Base-by-base conservation (phyloP, 352 stramenopile species). In the Phytophthora cryptogea region DNA sequence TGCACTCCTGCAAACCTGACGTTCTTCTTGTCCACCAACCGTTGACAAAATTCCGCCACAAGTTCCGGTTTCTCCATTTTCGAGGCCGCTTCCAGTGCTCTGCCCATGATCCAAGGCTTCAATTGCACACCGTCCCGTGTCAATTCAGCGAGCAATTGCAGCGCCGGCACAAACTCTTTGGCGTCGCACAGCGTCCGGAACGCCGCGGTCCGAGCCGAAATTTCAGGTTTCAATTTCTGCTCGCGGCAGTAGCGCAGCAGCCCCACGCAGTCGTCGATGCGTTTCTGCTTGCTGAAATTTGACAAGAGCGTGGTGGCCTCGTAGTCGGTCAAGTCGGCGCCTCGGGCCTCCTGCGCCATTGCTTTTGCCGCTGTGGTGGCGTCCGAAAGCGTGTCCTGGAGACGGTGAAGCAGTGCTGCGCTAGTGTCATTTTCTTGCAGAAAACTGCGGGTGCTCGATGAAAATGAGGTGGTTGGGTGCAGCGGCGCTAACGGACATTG, bases 71-170 rank as follows among this genome's bases (percentile, higher is more conserved):
- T 33, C 28, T 55, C 42, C 26, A 54, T 31, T 26, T 56, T 55
- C 10, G 16, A 47, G 27, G 54, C 54, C 4, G 35, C 54, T 13
- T 48, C 26, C 14, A 62, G 45, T 28, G 54, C 54, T 5, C 44
- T 14, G 5, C 44, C 54, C 10, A 49, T 35, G 35, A 62, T 62
- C 54, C 54, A 62, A 33, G 54, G 54, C 44, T 48, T 56, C 54
- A 62, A 37, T 5, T 56, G n/a, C 2, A 35, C 27, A 33, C 20
- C 23, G 11, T 61, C 42, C 20, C 20, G 42, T 8, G 23, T 37
- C 36, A 56, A 30, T 28, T 40, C 42, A 3, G 26, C 30, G 11
- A 31, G 46, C 10, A 56, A 30, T 20, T 56, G 49, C 35, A 56
- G 49, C 7, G 49, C 16, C 4, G 35, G 23, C 14, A 2, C 13